Conservation (phyloP, 2,329 filamentous ascomycete genomes). For the Stagonosporopsis chrysanthemi region DNA sequence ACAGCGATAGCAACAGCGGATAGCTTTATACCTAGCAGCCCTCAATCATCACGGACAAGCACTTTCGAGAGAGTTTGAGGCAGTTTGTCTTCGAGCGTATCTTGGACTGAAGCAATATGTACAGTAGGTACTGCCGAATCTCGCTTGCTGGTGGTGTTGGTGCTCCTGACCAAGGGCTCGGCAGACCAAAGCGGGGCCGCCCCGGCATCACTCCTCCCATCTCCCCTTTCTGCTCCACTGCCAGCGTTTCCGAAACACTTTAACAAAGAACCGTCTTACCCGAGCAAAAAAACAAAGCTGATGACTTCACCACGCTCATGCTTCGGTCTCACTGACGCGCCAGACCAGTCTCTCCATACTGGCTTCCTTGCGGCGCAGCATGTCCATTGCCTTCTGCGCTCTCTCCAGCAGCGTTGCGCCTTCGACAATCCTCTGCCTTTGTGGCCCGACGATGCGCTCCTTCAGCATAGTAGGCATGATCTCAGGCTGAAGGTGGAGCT, state of each 20-base stretch:
- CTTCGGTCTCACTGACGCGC: constrained; percentile 38
- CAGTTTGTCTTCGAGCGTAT: background rate
- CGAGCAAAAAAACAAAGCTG: background rate
- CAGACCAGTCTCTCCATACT: constrained; percentile 57
- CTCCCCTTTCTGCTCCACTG: constrained; percentile 2
- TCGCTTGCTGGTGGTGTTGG: background rate
- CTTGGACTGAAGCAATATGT: background rate
- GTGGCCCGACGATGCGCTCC: constrained; percentile 52
- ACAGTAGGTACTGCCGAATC: background rate
- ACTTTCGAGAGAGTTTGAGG: constrained; percentile 17
- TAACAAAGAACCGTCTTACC: constrained; percentile 6
- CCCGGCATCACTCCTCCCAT: constrained; percentile 18
- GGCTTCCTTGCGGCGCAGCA: constrained; percentile 53
- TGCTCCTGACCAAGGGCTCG: too few relatives aligned
- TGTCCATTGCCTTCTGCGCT: constrained; percentile 54
- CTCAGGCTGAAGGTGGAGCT: constrained; percentile 61
- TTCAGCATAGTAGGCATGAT: constrained; percentile 61
- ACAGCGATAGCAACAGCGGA: background rate
- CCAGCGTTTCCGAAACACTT: constrained; percentile 16
- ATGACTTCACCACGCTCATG: constrained; percentile 11
- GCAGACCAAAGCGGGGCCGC: constrained; percentile 3
- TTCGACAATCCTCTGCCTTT: constrained; percentile 52
- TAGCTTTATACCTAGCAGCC: background rate
- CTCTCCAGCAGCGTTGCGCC: constrained; percentile 53
- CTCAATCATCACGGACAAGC: background rate